Conservation (phyloP, 805 yeast genomes). For the Starmerella potacharoeniae region DNA sequence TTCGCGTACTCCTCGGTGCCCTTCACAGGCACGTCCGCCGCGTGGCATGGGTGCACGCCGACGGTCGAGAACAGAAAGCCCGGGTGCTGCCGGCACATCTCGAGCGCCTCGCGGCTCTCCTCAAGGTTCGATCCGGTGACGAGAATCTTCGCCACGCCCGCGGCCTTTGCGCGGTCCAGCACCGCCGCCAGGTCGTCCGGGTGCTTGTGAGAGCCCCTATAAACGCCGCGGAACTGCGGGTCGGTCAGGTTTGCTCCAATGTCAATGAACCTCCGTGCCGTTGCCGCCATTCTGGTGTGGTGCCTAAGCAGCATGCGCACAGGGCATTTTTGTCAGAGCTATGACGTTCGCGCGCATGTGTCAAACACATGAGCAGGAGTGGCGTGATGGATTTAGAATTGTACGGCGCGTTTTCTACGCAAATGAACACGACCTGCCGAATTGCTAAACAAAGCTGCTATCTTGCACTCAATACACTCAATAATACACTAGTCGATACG, state of each 20-base stretch:
- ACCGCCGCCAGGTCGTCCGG: constrained; percentile 54
- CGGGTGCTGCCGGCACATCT: constrained; percentile 34
- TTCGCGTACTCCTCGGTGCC: constrained; percentile 22
- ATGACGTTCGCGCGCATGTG: no score
- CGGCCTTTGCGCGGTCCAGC: constrained; percentile 50
- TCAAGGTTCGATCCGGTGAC: constrained; percentile 71
- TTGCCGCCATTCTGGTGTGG: not conserved
- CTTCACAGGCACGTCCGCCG: constrained; percentile 27
- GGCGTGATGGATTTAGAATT: no score
- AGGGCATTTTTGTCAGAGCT: no score
- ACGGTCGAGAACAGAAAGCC: constrained; percentile 42
- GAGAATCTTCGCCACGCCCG: constrained; percentile 57
- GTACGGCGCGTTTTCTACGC: no score
- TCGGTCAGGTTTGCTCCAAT: constrained; percentile 76
- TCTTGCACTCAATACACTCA: no score
- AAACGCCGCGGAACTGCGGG: constrained; percentile 71
- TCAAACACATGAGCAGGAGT: no score
- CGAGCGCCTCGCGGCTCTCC: constrained; percentile 55
- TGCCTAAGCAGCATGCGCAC: not conserved
- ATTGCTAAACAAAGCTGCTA: no score
- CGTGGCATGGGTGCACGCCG: constrained; percentile 94
- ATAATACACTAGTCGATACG: no score
- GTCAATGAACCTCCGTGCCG: constrained; percentile 27
- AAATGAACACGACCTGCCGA: no score
- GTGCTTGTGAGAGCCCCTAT: constrained; percentile 61